These are phyloP conservation scores for Passalora sequoiae DNA, from an alignment of 2,329 filamentous ascomycete genomes.

Conservation along the genomic window DNA sequence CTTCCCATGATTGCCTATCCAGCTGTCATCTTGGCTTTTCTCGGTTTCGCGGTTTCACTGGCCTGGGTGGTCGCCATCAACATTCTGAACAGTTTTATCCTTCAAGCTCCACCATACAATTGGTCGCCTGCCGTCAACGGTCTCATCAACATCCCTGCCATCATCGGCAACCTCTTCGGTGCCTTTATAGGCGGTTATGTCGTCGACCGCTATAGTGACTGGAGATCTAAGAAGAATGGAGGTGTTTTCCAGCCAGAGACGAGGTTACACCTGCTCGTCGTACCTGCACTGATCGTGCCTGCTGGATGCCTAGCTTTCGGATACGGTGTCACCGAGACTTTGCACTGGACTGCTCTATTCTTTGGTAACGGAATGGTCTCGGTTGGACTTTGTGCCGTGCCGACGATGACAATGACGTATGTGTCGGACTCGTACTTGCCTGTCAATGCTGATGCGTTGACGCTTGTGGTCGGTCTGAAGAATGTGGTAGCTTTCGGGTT, in stretches of 20 bases:
- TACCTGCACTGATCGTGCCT: constrained; percentile 41
- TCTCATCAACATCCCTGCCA: constrained; percentile 38
- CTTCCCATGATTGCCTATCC: constrained; percentile 37
- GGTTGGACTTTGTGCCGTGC: constrained; percentile 41
- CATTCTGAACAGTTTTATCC: constrained; percentile 37
- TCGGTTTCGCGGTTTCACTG: constrained; percentile 36
- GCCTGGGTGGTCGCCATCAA: constrained; percentile 39
- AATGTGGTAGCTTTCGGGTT: constrained; percentile 48
- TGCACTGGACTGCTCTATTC: constrained; percentile 44
- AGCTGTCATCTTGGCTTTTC: constrained; percentile 35
- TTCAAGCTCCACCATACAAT: constrained; percentile 38
- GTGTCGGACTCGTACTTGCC: constrained; percentile 38
- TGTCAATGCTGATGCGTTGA: constrained; percentile 35
- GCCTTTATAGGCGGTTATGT: constrained; percentile 41
- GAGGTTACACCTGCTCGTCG: constrained; percentile 38
- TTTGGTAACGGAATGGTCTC: constrained; percentile 46
- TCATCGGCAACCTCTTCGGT: constrained; percentile 43
- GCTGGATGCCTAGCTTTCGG: constrained; percentile 44
- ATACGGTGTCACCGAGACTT: constrained; percentile 39
- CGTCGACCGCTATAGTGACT: constrained; percentile 42
- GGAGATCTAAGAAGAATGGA: constrained; percentile 37
- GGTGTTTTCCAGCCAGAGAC: constrained; percentile 46
- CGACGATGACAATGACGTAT: constrained; percentile 44
- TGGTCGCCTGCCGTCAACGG: constrained; percentile 36
- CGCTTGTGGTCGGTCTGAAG: constrained; percentile 37